Evolutionary conservation across 1,139 yeast genomes (phyloP).

Genomic region (Yamadazyma sp.): DNA sequence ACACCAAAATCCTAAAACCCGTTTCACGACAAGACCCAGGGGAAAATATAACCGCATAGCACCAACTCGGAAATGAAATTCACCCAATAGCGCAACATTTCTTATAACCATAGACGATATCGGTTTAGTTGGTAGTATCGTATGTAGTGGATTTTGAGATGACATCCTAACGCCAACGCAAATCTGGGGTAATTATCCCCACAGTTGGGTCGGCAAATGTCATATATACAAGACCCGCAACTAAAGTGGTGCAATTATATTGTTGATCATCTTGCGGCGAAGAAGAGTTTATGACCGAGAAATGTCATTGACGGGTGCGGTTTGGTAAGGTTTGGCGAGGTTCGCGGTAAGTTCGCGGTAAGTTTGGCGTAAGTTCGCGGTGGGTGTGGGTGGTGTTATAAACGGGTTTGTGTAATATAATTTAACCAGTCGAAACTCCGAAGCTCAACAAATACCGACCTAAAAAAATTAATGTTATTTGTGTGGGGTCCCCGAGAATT

Average conservation of each 20-base stretch:
- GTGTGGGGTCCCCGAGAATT: background rate
- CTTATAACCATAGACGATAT: background rate
- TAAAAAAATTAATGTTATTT: background rate
- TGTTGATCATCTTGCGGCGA: background rate
- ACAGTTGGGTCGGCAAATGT: background rate
- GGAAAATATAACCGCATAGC: background rate
- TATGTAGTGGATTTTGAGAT: too few species aligned
- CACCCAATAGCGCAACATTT: background rate
- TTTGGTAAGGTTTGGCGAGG: too few species aligned
- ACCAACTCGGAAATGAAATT: background rate
- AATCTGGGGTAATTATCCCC: background rate
- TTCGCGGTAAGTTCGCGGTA: too few species aligned
- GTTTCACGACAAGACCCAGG: background rate
- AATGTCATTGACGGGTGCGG: too few species aligned
- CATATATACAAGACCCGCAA: background rate
- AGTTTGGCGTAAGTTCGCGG: too few species aligned
- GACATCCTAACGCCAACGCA: background rate
- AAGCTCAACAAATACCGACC: constrained; percentile 3
- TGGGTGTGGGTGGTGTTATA: background rate
- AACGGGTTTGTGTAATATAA: constrained; percentile 9
- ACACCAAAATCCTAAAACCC: background rate
- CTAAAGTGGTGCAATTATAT: background rate
- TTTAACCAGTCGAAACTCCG: constrained; percentile 4
- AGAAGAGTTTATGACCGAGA: too few species aligned
- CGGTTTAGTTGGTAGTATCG: too few species aligned